A percentile compares a stretch with the other conserved stretches of the same genome.
Evolutionary conservation across 2,329 filamentous ascomycete species (phyloP).

Genomic region (Stenocarpella maydis): DNA sequence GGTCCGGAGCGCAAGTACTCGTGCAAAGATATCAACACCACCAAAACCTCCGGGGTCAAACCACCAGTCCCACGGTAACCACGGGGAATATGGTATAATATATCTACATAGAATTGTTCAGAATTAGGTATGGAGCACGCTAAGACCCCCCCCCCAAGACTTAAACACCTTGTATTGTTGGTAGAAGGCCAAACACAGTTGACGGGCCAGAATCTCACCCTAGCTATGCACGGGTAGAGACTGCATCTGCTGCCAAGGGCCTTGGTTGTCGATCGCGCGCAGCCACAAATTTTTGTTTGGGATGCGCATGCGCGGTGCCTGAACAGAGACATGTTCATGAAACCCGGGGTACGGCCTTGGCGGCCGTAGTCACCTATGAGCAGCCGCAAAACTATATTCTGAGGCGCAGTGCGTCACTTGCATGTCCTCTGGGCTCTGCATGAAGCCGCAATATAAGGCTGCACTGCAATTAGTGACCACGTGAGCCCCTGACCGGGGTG

Average conservation of each 20-base stretch:
- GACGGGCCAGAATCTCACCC: too few species aligned
- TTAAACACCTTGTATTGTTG: too few species aligned
- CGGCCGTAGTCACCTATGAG: conserved; percentile 14
- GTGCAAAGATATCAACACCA: too few species aligned
- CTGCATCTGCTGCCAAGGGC: conserved; percentile 8
- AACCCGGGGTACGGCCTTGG: conserved; percentile 17
- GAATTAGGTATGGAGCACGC: too few species aligned
- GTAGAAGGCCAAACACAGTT: too few species aligned
- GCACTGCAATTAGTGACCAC: conserved; percentile 3
- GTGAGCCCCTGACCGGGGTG: conserved; percentile 24
- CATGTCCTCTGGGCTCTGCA: background rate
- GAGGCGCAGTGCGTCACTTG: conserved; percentile 16
- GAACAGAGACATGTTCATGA: conserved; percentile 22
- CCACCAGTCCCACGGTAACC: too few species aligned
- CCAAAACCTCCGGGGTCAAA: too few species aligned
- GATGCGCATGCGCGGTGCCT: conserved; percentile 12
- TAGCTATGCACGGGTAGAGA: too few species aligned
- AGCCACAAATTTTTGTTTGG: background rate
- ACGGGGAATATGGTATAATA: too few species aligned
- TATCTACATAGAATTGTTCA: too few species aligned
- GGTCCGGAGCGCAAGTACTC: too few species aligned
- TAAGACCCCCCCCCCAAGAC: too few species aligned
- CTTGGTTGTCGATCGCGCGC: background rate
- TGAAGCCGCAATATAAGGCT: conserved; percentile 27
- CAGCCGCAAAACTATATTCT: conserved; percentile 23